Conservation (phyloP, 169 alveolate species). For the Cryptosporidium meleagridis region DNA sequence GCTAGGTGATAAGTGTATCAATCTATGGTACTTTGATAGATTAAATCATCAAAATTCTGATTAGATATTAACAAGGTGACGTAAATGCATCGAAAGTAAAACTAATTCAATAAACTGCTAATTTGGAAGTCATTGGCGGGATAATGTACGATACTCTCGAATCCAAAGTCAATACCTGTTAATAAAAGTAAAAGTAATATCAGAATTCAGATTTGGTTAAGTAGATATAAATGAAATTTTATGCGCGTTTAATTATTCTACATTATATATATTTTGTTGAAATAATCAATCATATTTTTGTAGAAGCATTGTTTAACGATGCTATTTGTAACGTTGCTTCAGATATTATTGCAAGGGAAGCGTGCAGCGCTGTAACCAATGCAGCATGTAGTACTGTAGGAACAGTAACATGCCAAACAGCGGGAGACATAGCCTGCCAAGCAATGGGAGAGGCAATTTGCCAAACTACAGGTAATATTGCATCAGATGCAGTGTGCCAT, state of each 20-base stretch:
- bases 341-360: not conserved
- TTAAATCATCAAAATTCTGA: too few species aligned
- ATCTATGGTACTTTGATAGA: too few species aligned
- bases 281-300: not conserved
- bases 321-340: not conserved
- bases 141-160: not conserved
- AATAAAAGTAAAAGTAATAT: not conserved
- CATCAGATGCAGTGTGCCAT: constrained; percentile 41
- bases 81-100: too few species aligned
- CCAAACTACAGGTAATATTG: constrained; percentile 11
- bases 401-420: constrained; percentile 17
- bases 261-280: not conserved
- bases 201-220: not conserved
- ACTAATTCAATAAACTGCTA: not conserved
- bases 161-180: not conserved
- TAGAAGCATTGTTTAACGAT: constrained; percentile 4
- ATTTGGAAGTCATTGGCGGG: not conserved
- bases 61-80: too few species aligned
- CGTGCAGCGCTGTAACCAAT: constrained; percentile 30
- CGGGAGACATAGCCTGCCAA: constrained; percentile 41
- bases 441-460: constrained; percentile 22
- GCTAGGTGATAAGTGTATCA: too few species aligned
- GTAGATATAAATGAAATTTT: not conserved
- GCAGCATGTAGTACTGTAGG: constrained; percentile 53
- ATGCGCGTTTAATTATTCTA: not conserved